Base-by-base conservation (phyloP, 2,329 filamentous ascomycete genomes). In the Claviceps sorghi region DNA sequence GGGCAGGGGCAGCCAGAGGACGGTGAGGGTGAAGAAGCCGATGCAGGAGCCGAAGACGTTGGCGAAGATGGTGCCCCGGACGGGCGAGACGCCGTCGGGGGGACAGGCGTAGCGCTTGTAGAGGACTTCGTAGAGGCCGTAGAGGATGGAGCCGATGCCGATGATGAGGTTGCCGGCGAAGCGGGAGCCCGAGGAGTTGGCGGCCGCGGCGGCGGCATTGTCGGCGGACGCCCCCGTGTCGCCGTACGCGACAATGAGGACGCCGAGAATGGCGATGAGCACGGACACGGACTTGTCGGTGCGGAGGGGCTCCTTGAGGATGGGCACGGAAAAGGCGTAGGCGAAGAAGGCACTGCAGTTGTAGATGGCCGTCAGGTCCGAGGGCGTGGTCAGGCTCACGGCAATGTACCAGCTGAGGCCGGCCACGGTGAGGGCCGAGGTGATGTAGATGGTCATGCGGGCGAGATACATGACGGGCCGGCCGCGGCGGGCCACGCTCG, bases 261-360 rank as follows among this genome's bases (percentile, higher is more conserved):
- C 93, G 48, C 93, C 93, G 0, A 82, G 70, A 55, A 97, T 94
- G 52, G 93, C 93, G 41, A 98, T 79, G 11, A 80, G 75, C 1
- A 98, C 93, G 4, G 91, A 87, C 49, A 94, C 65, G 30, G 89
- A 83, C 72, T 98, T 98, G 69, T 88, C 88, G 40, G 84, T 70
- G 22, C 88, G 82, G 13, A 96, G 70, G 58, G 85, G 88, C 67
- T 98, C 93, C 53, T 86, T 82, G 2, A 98, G 75, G 19, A 98
- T 70, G 1, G 90, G 89, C 45, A 98, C 89, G 46, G 87, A 94
- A 65, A 98, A 98, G 13, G 88, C 91, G 65, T 98, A 98, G 48
- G 93, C 93, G 67, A 98, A 98, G 70, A 98, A 98, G 54, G 93
- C 91, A 51, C 88, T 95, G 75, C 93, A 98, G 71, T 98, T 98